These are phyloP conservation scores for Platanthera guangdongensis DNA, from an alignment of 106 monocot genomes.

Conservation along the genomic window DNA sequence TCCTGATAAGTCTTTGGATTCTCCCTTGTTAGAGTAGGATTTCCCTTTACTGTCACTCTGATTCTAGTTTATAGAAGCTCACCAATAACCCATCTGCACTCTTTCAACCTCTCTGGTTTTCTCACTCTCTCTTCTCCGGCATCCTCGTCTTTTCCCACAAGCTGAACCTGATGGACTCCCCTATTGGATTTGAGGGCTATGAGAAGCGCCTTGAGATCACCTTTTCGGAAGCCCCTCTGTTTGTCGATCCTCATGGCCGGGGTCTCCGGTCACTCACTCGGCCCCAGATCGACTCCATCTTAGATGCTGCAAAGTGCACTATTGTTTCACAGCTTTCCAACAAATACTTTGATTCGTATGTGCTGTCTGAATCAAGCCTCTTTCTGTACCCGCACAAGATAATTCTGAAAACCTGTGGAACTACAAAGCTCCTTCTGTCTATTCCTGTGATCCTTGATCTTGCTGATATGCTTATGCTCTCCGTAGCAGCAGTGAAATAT, in stretches of 20 bases:
- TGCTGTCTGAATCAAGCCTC: constrained; percentile 94
- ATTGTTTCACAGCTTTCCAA: constrained; percentile 77
- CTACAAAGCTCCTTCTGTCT: constrained; percentile 72
- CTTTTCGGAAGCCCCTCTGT: constrained; percentile 34
- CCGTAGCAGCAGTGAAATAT: constrained; percentile 58
- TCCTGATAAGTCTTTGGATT: constrained; percentile 38
- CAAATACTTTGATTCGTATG: constrained; percentile 82
- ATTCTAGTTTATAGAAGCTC: constrained; percentile 28
- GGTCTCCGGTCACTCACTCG: constrained; percentile 68
- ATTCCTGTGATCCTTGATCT: constrained; percentile 76
- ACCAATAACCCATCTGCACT: constrained; percentile 17
- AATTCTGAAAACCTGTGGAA: constrained; percentile 88
- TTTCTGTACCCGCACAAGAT: constrained; percentile 68
- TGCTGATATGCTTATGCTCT: constrained; percentile 34
- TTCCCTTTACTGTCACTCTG: neutral
- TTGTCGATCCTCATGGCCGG: constrained; percentile 38
- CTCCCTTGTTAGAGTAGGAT: constrained; percentile 17
- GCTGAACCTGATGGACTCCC: constrained; percentile 4
- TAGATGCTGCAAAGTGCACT: constrained; percentile 69
- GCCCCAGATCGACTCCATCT: constrained; percentile 59
- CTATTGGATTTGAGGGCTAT: constrained; percentile 57
- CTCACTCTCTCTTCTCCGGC: neutral
- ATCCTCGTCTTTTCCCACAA: neutral
- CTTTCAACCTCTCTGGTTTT: neutral
- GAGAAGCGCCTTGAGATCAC: constrained; percentile 58